Base-by-base conservation (phyloP, 805 yeast genomes). In the Yamadazyma endophytica region DNA sequence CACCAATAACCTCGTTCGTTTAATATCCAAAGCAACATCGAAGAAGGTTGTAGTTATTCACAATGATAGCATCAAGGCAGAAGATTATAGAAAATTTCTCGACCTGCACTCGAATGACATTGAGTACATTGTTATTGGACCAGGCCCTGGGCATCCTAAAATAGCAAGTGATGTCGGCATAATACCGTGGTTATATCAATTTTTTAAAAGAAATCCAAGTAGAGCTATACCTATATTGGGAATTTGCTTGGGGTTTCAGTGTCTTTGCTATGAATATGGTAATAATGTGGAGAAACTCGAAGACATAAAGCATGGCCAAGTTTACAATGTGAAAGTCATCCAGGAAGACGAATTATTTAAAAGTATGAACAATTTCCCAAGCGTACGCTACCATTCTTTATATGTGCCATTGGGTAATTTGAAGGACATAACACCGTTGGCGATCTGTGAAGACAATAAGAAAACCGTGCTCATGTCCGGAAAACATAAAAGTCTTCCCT, bases 111-210 rank as follows among this genome's bases (percentile, higher is more conserved):
- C 85, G 13, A 62, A 68, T 1, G 49, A 62, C 6, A 78, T 86
- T 43, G 86, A 83, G 36, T 87, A 87, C 20, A 66, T 92, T 3
- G 77, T 92, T 0, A 69, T 92, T 6, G 98, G 98, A 0, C 99
- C 99, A 0, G 99, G 99, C 0, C 99, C 99, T 0, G 99, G 99
- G 0, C 77, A 84, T 44, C 98, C 98, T 0, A 55, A 59, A 1
- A 63, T 44, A 48, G 70, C 4, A 21, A 43, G 50, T 2, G 97
- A 89, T 47, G 75, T 82, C 17, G 96, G 96, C 0, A 69, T 87
- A 8, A 75, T 89, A 11, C 73, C 78, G 37, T 89, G 42, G 82
- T 74, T 71, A 35, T 57, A 40, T 16, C 46, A 58, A 19, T 21
- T 26, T 18, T 41, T 41, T 23, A 15, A 29, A 13, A 13, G 15